These are phyloP conservation scores for Ceratobasidium sp. DNA, from an alignment of 1,284 basidiomycete genomes.

Conservation along the genomic window DNA sequence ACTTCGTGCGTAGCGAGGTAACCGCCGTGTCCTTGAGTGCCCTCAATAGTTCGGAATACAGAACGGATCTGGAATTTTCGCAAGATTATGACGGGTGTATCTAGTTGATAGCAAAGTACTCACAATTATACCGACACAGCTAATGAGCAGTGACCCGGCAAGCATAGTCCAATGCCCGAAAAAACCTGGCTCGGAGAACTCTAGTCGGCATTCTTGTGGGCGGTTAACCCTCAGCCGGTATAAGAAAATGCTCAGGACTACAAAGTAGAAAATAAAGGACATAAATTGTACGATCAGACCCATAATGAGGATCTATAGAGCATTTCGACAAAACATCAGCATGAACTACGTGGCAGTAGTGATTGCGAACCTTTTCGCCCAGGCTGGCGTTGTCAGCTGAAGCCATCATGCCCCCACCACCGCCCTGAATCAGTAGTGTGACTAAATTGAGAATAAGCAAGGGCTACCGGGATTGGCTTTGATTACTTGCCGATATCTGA, in stretches of 20 bases:
- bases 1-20: constrained; percentile 49
- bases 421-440: constrained; percentile 3
- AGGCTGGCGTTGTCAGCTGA: not conserved
- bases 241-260: not conserved
- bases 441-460: not conserved
- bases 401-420: not conserved
- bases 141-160: not conserved
- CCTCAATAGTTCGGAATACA: constrained; percentile 49
- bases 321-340: not conserved
- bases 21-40: constrained; percentile 49
- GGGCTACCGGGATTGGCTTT: no score
- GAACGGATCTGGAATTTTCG: constrained; percentile 45
- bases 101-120: constrained; percentile 14
- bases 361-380: not conserved
- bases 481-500: constrained; percentile 5
- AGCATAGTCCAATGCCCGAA: constrained; percentile 6
- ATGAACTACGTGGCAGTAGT: not conserved
- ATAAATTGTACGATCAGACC: constrained; percentile 1
- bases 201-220: not conserved
- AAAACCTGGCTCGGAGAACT: no score
- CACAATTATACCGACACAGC: not conserved
- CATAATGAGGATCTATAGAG: not conserved
- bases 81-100: not conserved
- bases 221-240: constrained; percentile 8
- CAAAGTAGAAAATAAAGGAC: not conserved